phyloP scores from a whole-genome alignment of 805 yeast species.

The Vanderwaltozyma verrucispora region DNA sequence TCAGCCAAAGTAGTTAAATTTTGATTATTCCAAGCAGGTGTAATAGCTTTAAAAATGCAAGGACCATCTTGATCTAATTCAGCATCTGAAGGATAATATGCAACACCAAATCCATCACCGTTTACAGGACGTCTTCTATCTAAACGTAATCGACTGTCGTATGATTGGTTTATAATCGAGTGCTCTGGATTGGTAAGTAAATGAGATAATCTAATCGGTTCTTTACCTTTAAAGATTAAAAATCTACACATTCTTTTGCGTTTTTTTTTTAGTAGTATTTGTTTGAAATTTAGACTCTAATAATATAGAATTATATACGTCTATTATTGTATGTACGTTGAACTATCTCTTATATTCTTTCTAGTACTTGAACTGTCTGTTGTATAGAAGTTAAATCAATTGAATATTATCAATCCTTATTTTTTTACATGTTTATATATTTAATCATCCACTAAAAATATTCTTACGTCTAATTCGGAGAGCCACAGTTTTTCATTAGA shows the following conservation, averaged over 20 bases:
- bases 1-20: constrained; percentile 78
- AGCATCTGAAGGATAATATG: constrained; percentile 64
- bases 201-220: constrained; percentile 77
- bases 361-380: no score
- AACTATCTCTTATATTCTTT: no score
- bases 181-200: constrained; percentile 91
- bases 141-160: constrained; percentile 77
- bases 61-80: constrained; percentile 59
- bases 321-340: no score
- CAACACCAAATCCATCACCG: constrained; percentile 98
- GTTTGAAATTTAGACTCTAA: no score
- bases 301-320: no score
- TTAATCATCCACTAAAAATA: no score
- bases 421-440: no score
- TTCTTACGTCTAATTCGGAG: no score
- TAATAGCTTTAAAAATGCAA: constrained; percentile 87
- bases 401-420: no score
- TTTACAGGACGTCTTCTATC: constrained; percentile 88
- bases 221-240: constrained; percentile 83
- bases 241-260: constrained; percentile 94
- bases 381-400: no score
- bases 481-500: no score
- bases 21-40: constrained; percentile 97
- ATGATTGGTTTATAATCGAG: constrained; percentile 92
- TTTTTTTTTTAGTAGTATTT: neutral